A percentile compares a stretch with the other conserved stretches of the same genome.
Conservation (phyloP, 164 flowering plant genomes). For the Stephania yunnanensis region DNA sequence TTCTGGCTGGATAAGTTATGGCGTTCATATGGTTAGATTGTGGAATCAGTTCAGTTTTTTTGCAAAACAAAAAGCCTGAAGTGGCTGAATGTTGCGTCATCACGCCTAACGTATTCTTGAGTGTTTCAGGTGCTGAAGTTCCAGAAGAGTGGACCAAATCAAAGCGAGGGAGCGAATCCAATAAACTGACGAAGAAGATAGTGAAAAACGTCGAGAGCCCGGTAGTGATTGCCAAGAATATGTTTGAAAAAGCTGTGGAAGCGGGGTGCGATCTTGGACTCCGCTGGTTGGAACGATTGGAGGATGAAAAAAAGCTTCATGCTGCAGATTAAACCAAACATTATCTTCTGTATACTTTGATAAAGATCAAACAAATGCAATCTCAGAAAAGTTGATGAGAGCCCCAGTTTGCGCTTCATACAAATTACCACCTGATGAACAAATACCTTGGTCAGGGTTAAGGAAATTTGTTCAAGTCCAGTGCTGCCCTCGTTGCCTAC, state of each 20-base stretch:
- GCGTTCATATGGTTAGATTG: not conserved
- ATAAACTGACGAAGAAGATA: conserved; percentile 23
- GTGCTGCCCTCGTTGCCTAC: too few relatives aligned
- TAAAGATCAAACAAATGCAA: too few relatives aligned
- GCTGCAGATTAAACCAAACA: not conserved
- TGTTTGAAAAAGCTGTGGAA: conserved; percentile 68
- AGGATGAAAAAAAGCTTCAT: conserved; percentile 49
- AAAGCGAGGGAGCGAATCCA: conserved; percentile 16
- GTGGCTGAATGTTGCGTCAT: not conserved
- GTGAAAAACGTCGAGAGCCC: conserved; percentile 25
- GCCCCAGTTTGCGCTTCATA: too few relatives aligned
- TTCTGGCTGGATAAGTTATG: not conserved
- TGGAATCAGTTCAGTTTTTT: not conserved
- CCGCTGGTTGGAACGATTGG: conserved; percentile 67
- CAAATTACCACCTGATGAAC: too few relatives aligned
- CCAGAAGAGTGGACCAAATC: conserved; percentile 65
- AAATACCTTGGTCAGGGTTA: too few relatives aligned
- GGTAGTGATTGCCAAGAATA: conserved; percentile 56
- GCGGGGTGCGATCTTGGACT: conserved; percentile 85
- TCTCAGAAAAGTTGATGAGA: too few relatives aligned
- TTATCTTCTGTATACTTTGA: too few relatives aligned
- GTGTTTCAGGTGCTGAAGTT: conserved; percentile 50
- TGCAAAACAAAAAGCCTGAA: not conserved
- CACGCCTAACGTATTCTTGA: not conserved
- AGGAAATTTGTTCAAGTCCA: too few relatives aligned